phyloP scores from a whole-genome alignment of 1,284 basidiomycete genomes.

The Takashimella koratensis region DNA sequence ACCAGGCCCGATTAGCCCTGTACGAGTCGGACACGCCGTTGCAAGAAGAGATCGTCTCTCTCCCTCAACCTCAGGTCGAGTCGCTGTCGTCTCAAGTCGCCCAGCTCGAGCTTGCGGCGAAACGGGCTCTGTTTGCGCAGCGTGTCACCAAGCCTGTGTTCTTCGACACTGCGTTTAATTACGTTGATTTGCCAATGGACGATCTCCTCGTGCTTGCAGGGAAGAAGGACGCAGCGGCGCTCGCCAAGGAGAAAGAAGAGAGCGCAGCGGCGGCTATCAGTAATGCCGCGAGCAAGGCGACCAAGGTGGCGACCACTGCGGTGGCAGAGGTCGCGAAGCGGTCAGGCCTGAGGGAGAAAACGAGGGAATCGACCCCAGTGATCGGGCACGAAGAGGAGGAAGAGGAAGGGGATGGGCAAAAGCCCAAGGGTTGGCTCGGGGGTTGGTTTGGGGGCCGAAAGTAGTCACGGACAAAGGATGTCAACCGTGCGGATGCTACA shows the following conservation, averaged over 20 bases:
- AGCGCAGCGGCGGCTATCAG: slow-evolving; percentile 3
- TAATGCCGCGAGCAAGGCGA: slow-evolving; percentile 5
- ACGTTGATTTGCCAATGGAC: slow-evolving; percentile 78
- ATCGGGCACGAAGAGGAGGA: slow-evolving; percentile 13
- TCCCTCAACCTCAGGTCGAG: slow-evolving; percentile 49
- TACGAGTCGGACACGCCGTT: slow-evolving; percentile 22
- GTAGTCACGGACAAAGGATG: no score
- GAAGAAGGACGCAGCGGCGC: slow-evolving; percentile 43
- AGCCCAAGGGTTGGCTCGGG: slow-evolving; percentile 44
- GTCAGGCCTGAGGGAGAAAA: slow-evolving; percentile 11
- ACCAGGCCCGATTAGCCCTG: slow-evolving; percentile 27
- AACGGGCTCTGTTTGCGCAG: slow-evolving; percentile 73
- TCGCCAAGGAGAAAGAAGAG: slow-evolving; percentile 20
- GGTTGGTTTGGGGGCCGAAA: slow-evolving; percentile 49
- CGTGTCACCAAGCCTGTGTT: slow-evolving; percentile 83
- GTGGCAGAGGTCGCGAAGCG: background rate
- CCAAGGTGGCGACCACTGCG: slow-evolving; percentile 7
- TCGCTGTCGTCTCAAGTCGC: slow-evolving; percentile 56
- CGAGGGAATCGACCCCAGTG: slow-evolving; percentile 36
- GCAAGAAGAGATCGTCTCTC: slow-evolving; percentile 32
- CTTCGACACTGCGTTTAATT: slow-evolving; percentile 92
- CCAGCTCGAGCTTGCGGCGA: slow-evolving; percentile 58
- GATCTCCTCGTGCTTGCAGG: slow-evolving; percentile 67
- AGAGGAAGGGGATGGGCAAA: slow-evolving; percentile 11
- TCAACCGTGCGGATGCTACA: no score